phyloP scores from a whole-genome alignment of 2,329 filamentous ascomycete genomes.

The Diaporthe batatas region DNA sequence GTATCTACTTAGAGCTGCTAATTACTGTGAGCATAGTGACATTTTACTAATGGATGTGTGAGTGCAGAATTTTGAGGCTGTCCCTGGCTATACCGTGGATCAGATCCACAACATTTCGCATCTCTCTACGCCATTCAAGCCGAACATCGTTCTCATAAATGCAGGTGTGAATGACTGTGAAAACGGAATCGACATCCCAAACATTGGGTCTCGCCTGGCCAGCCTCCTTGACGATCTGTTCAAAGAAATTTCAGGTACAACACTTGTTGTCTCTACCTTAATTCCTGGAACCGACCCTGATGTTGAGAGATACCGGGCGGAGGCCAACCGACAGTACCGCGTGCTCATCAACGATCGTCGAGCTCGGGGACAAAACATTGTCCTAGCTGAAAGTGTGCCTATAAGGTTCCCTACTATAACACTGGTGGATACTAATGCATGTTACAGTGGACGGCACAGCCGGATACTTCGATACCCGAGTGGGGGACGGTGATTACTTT shows the following conservation, averaged over 20 bases:
- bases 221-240: slow-evolving; percentile 47
- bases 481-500: slow-evolving; percentile 38
- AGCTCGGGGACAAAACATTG: slow-evolving; percentile 10
- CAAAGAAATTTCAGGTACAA: slow-evolving; percentile 43
- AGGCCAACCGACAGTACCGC: slow-evolving; percentile 30
- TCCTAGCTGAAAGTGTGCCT: slow-evolving; percentile 26
- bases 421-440: not conserved
- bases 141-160: slow-evolving; percentile 48
- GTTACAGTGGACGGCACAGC: slow-evolving; percentile 20
- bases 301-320: slow-evolving; percentile 2
- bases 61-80: slow-evolving; percentile 24
- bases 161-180: slow-evolving; percentile 52
- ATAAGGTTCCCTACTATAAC: not conserved
- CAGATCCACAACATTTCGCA: slow-evolving; percentile 37
- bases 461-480: slow-evolving; percentile 16
- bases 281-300: slow-evolving; percentile 44
- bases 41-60: not conserved
- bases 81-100: slow-evolving; percentile 40
- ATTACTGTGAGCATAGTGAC: not conserved
- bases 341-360: slow-evolving; percentile 7
- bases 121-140: slow-evolving; percentile 36
- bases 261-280: slow-evolving; percentile 52
- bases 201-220: slow-evolving; percentile 46
- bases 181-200: slow-evolving; percentile 43
- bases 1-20: not conserved